Conservation (phyloP, 306 rosid species). For the Malus sylvestris region DNA sequence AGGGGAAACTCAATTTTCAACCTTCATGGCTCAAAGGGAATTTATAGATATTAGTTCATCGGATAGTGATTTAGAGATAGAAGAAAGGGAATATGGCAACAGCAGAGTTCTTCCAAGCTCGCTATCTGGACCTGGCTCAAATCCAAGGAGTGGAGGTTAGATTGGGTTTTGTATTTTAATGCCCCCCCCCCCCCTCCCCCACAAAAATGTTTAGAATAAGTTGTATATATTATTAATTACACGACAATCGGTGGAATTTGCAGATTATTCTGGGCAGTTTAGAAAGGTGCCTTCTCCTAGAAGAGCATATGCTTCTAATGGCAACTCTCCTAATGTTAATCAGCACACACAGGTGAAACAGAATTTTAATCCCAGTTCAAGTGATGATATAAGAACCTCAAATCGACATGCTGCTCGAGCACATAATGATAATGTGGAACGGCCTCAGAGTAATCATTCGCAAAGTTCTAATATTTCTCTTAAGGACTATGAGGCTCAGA, state of each 20-base stretch:
- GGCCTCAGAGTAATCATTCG: conserved; percentile 31
- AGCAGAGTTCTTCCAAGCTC: conserved; percentile 56
- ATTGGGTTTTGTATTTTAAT: conserved; percentile 4
- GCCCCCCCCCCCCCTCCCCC: neutral
- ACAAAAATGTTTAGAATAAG: neutral
- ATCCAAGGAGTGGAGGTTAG: conserved; percentile 43
- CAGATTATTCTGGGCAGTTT: conserved; percentile 46
- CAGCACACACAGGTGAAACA: conserved; percentile 25
- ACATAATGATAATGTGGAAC: conserved; percentile 41
- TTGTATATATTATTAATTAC: neutral
- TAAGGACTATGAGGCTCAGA: conserved; percentile 50
- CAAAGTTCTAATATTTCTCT: conserved; percentile 33
- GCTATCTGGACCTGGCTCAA: conserved; percentile 31
- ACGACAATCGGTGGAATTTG: conserved; percentile 14
- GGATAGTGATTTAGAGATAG: conserved; percentile 69
- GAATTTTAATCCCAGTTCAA: conserved; percentile 24
- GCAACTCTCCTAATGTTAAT: conserved; percentile 29
- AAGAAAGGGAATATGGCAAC: conserved; percentile 19
- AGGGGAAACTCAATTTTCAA: conserved; percentile 21
- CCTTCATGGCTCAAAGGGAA: conserved; percentile 33
- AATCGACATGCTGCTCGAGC: conserved; percentile 21
- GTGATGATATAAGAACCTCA: conserved; percentile 32
- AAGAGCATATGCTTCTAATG: conserved; percentile 39
- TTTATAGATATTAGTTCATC: conserved; percentile 71
- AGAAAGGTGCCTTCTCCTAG: conserved; percentile 31